Base-by-base conservation (phyloP, 2,329 filamentous ascomycete species). In the Biscogniauxia mediterranea region DNA sequence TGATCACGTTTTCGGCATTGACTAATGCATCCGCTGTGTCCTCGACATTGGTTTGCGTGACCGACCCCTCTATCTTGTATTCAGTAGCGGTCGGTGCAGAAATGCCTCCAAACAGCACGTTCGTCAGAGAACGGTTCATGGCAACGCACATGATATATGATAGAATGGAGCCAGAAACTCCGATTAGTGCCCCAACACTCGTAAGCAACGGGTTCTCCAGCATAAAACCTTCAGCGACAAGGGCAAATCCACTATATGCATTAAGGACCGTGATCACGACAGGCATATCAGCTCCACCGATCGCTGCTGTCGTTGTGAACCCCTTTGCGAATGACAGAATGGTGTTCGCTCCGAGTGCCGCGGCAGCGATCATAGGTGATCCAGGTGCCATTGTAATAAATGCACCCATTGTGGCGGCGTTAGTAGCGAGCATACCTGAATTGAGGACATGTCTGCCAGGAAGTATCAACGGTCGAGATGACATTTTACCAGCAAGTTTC, bases 241-340 rank as follows among this genome's bases (percentile, higher is more conserved):
- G 82, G 0, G 93, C 93, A 61, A 96, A 97, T 13, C 93, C 93
- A 54, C 91, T 94, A 73, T 96, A 96, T 0, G 92, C 92, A 68
- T 96, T 97, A 20, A 97, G 78, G 0, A 96, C 92, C 0, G 92
- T 96, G 65, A 96, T 96, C 32, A 95, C 91, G 5, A 96, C 92
- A 76, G 86, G 92, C 92, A 96, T 96, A 71, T 97, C 93, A 13
- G 92, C 92, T n/a, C 92, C 93, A 21, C 93, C 93, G 70, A 97
- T 96, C 0, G 91, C 91, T 1, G 92, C 85, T 0, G 93, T 96
- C 0, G 92, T 96, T 0, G 92, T 96, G 71, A 87, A 96, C 7
- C 93, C 93, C 74, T 96, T 94, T 64, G 90, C 78, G 74, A 96
- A 96, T 62, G 90, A 93, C 23, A 97, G 79, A 0, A 85, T 79